Conservation (phyloP, 306 rosid species). For the Adenanthera pavonina region DNA sequence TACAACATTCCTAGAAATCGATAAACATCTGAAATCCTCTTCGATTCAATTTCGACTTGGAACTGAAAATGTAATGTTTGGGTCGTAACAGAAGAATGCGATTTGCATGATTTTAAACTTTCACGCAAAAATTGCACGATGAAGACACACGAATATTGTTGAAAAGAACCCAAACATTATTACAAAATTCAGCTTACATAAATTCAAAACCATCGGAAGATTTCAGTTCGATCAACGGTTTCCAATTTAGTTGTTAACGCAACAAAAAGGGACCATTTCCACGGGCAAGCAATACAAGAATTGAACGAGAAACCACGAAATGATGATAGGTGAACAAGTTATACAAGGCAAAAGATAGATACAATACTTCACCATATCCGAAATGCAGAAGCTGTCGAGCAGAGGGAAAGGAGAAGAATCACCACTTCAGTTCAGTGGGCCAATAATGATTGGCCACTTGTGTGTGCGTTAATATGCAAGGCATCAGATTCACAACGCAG, state of each 20-base stretch:
- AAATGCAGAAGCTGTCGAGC: background rate
- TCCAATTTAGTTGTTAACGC: background rate
- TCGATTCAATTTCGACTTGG: background rate
- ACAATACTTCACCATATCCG: background rate
- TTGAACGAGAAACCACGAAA: background rate
- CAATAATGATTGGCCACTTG: background rate
- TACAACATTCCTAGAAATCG: background rate
- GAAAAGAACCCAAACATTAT: background rate
- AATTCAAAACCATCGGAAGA: background rate
- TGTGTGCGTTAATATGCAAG: background rate
- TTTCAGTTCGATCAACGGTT: background rate
- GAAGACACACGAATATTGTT: background rate
- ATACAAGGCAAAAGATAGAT: background rate
- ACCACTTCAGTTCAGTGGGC: background rate
- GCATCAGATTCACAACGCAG: background rate
- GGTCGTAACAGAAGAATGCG: background rate
- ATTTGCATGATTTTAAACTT: background rate
- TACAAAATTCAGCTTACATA: background rate
- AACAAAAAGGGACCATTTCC: background rate
- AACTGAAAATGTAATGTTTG: background rate
- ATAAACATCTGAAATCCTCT: background rate
- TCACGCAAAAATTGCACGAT: background rate
- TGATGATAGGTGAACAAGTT: background rate
- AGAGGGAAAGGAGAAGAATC: background rate
- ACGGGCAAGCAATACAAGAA: background rate